phyloP scores from a whole-genome alignment of 129 eudicot species.

The Artemisia annua region DNA sequence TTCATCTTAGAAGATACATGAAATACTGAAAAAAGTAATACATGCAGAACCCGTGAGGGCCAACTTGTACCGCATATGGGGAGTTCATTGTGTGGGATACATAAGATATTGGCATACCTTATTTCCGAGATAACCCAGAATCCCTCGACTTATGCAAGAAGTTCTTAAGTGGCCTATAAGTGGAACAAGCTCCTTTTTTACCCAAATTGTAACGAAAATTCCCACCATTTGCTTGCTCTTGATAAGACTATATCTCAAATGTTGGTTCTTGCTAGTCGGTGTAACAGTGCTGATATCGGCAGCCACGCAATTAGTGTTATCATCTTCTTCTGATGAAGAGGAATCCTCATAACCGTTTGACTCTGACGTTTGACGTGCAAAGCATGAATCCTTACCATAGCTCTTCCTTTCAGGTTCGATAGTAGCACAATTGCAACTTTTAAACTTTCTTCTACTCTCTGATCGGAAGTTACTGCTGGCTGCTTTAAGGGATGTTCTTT shows the following conservation, averaged over 20 bases:
- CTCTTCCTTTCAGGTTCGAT: constrained; percentile 46
- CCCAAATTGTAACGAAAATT: constrained; percentile 66
- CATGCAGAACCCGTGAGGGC: not conserved
- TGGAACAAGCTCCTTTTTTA: constrained; percentile 55
- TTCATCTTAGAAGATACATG: not conserved
- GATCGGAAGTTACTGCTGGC: constrained; percentile 52
- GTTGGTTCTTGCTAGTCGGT: constrained; percentile 35
- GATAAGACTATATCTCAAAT: constrained; percentile 52
- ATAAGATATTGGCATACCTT: constrained; percentile 44
- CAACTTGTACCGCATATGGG: not conserved
- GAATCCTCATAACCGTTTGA: constrained; percentile 42
- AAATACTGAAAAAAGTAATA: constrained; percentile 1
- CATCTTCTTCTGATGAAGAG: constrained; percentile 60
- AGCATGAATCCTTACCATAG: constrained; percentile 54
- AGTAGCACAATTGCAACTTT: constrained; percentile 54
- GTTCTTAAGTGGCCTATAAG: constrained; percentile 57
- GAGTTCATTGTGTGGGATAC: not conserved
- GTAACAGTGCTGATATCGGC: constrained; percentile 33
- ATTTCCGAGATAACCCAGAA: constrained; percentile 66
- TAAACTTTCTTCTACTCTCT: constrained; percentile 51
- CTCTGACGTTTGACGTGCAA: constrained; percentile 48
- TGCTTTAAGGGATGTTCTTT: constrained; percentile 50
- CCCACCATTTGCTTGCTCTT: constrained; percentile 81
- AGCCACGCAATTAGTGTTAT: constrained; percentile 19
- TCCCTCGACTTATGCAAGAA: constrained; percentile 66